Evolutionary conservation across 352 stramenopile genomes (phyloP), one percentile per base, ranked within the genome.

Genomic region (Saprolegnia parasitica): DNA sequence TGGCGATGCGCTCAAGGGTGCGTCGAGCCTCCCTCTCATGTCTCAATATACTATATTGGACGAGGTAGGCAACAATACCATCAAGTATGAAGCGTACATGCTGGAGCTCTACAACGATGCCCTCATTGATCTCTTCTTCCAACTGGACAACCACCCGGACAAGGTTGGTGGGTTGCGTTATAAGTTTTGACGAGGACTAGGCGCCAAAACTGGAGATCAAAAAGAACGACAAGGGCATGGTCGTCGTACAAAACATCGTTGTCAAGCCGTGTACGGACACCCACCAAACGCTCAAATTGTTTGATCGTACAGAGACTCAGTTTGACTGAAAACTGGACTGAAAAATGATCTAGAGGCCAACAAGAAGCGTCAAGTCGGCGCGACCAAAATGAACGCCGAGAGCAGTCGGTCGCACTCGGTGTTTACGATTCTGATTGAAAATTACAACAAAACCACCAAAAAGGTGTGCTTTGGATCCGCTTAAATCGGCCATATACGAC

Each of bases 341-440:
- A n/a, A n/a, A n/a, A n/a, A n/a, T n/a, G n/a, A n/a, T n/a, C n/a
- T 70, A 70, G 64, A 61, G 15, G 93, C 90, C 24, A 96, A 96
- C 78, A 85, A 85, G 56, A 91, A 95, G 72, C 81, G 94, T 1
- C 87, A 97, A 62, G 89, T 97, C 10, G 89, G 84, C 2, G 86
- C 89, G 1, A 98, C 90, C 49, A 96, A 96, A 77, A 97, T 97
- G 91, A 97, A 98, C 76, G 88, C 87, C 56, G 90, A 96, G 68
- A 95, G 81, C 72, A 92, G 79, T 68, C 86, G 89, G 56, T 96
- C 84, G 42, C 91, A 98, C 81, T 93, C 84, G 49, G 87, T 98
- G 40, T 96, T 97, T 67, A 90, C 84, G 21, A 73, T 97, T 35
- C 68, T 96, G 13, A 75, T 97, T 6, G 82, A 97, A 62, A 92